Conservation (phyloP, 352 stramenopile genomes). For the Pythium myriotylum region DNA sequence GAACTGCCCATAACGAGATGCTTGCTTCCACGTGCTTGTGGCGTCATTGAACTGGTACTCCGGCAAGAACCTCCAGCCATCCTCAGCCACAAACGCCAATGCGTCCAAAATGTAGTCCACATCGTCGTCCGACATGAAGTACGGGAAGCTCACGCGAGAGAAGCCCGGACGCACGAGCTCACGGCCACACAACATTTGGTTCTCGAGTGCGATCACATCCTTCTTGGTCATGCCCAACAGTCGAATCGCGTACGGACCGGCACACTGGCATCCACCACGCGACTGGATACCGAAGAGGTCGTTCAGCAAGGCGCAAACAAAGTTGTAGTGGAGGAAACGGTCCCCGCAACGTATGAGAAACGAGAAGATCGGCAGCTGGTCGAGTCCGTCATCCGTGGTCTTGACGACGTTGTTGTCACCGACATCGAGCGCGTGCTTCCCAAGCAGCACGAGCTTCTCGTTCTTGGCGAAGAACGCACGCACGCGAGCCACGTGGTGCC, state of each 20-base stretch:
- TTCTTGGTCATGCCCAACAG: conserved; percentile 86
- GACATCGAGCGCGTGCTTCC: no score
- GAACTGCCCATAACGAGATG: conserved; percentile 31
- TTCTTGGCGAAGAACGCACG: conserved; percentile 38
- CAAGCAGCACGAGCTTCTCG: conserved; percentile 79
- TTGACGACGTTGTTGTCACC: no score
- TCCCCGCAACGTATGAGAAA: conserved; percentile 86
- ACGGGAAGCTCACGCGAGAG: conserved; percentile 90
- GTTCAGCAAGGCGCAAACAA: conserved; percentile 94
- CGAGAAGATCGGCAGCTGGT: conserved; percentile 89
- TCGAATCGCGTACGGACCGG: conserved; percentile 91
- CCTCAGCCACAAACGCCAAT: conserved; percentile 88
- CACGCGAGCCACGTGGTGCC: conserved; percentile 28
- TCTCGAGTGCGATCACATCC: conserved; percentile 63
- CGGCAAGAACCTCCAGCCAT: conserved; percentile 91
- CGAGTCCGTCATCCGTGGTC: conserved; percentile 6
- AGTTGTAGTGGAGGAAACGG: conserved; percentile 95
- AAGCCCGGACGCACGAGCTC: conserved; percentile 93
- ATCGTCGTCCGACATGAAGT: conserved; percentile 72
- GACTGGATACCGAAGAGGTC: conserved; percentile 96
- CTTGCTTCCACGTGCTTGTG: conserved; percentile 91
- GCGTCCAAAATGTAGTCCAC: conserved; percentile 92
- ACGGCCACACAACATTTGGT: conserved; percentile 77
- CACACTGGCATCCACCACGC: conserved; percentile 46
- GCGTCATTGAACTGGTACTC: conserved; percentile 94